Conservation (phyloP, 2,329 filamentous ascomycete species). For the Botrytis paeoniae region DNA sequence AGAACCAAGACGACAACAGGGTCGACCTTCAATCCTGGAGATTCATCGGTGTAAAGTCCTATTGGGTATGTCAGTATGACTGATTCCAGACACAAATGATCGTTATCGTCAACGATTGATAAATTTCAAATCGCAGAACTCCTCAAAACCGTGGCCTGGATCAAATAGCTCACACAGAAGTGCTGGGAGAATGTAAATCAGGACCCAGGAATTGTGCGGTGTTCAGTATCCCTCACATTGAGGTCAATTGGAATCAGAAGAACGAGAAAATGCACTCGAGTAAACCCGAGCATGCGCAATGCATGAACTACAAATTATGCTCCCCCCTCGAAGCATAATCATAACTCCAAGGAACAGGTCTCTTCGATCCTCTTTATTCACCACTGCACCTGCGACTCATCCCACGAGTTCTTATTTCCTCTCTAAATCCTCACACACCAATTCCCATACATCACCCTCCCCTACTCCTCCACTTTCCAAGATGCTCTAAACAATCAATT, state of each 20-base stretch:
- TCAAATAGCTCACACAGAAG: background rate
- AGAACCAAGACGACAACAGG: slow-evolving; percentile 95
- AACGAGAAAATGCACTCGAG: background rate
- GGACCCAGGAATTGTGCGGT: background rate
- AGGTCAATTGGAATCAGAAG: background rate
- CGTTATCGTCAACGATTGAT: background rate
- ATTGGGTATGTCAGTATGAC: slow-evolving; percentile 20
- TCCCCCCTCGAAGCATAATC: background rate
- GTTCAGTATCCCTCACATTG: background rate
- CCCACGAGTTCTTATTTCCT: background rate
- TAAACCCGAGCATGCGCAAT: background rate
- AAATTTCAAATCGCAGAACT: background rate
- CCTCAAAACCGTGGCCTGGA: background rate
- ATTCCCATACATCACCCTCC: background rate
- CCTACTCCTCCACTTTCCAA: background rate
- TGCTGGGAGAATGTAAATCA: background rate
- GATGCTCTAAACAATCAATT: background rate
- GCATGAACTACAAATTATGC: background rate
- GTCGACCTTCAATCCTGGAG: slow-evolving; percentile 94
- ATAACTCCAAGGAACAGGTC: background rate
- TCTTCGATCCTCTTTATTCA: background rate
- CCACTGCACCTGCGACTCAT: background rate
- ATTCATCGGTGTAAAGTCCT: slow-evolving; percentile 98
- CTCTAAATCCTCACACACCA: background rate
- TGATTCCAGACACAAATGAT: background rate